A percentile compares a stretch with the other conserved stretches of the same genome.
phyloP scores from a whole-genome alignment of 306 rosid species.

The Cucurbita moschata region DNA sequence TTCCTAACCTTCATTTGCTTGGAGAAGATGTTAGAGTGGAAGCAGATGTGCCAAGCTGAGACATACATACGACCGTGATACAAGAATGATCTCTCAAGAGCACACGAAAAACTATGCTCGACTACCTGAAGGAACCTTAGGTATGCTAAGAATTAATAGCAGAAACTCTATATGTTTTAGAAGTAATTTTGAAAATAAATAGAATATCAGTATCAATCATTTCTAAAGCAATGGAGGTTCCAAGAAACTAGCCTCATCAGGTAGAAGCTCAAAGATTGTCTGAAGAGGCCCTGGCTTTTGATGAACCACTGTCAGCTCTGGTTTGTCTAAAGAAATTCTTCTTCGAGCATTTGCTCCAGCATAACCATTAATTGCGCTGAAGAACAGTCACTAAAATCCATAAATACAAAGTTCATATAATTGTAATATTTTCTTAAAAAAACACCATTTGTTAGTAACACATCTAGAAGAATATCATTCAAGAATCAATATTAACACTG shows the following conservation, averaged over 20 bases:
- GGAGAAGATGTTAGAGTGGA: constrained; percentile 91
- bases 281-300: constrained; percentile 98
- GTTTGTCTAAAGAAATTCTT: constrained; percentile 53
- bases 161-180: not conserved
- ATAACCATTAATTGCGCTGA: constrained; percentile 51
- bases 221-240: constrained; percentile 5
- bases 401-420: not conserved
- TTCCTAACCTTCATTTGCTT: constrained; percentile 84
- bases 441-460: not conserved
- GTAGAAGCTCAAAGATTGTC: constrained; percentile 69
- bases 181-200: not conserved
- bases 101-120: constrained; percentile 93
- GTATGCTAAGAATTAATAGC: not conserved
- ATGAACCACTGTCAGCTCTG: constrained; percentile 75
- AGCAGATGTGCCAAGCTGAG: constrained; percentile 90
- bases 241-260: constrained; percentile 55
- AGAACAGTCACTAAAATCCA: not conserved
- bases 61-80: constrained; percentile 98
- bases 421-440: not conserved
- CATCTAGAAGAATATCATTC: not conserved
- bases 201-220: not conserved
- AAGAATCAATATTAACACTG: not conserved
- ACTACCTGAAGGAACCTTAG: constrained; percentile 56
- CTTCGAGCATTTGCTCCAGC: constrained; percentile 59
- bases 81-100: constrained; percentile 97